Base-by-base conservation (phyloP, 148 eudicot genomes). In the Suaeda aralocaspica region DNA sequence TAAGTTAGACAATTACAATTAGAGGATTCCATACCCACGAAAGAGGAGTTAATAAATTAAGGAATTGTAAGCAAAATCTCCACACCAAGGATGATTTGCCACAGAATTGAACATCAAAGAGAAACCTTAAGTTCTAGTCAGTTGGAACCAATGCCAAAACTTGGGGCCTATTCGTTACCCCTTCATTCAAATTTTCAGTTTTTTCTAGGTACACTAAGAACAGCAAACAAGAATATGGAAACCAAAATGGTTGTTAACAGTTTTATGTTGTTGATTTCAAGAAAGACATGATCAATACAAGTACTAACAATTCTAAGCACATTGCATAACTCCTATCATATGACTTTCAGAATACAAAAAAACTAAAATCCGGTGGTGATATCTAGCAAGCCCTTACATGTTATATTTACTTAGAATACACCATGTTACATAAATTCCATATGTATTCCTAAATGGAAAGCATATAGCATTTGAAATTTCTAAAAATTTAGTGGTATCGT, bases 341-440 rank as follows among this genome's bases (percentile, higher is more conserved):
- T 36, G 41, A 36, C 41, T 8, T 36, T 36, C 41, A 36, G 8
- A 36, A 36, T 36, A 4, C 41, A 36, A 36, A 36, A 36, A 36
- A 8, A 36, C 41, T 36, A 8, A 36, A 36, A 36, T 3, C 4
- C 41, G 8, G 41, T 3, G 8, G 41, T 36, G 41, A 36, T 36
- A 36, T 8, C 41, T 3, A 36, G 41, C 41, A 36, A n/a, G 41
- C 41, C 41, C 41, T 36, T 36, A 5, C 22, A 63, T 63, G 30
- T 22, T 36, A 39, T 29, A 22, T 22, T 24, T 34, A 41, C 18
- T 14, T 2, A 11, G 24, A 34, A 25, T 25, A 24, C 16, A 69
- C 22, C 36, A 14, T 53, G 30, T 69, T 16, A 28, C 62, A 56
- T 56, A 12, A 45, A 39, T 55, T 69, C 50, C 50, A 36, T 53